These are phyloP conservation scores for Erigeron canadensis DNA, from an alignment of 129 eudicot species.

Conservation along the genomic window DNA sequence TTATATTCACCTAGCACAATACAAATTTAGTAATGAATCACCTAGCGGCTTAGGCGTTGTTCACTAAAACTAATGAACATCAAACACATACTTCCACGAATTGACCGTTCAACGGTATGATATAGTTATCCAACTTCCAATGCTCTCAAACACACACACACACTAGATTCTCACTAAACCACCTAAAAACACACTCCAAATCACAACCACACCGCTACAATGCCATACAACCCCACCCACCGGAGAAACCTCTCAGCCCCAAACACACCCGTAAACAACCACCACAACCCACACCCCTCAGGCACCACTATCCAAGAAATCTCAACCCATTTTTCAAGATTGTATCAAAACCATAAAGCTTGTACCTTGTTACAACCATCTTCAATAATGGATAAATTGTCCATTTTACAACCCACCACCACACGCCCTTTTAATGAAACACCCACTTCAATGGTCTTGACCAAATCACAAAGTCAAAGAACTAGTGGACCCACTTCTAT, in stretches of 20 bases:
- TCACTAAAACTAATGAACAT: background rate
- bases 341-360: slow-evolving; percentile 49
- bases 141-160: background rate
- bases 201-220: background rate
- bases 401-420: slow-evolving; percentile 10
- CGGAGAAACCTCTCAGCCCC: slow-evolving; percentile 46
- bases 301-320: slow-evolving; percentile 48
- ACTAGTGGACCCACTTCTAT: slow-evolving; percentile 32
- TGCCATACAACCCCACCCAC: slow-evolving; percentile 46
- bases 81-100: slow-evolving; percentile 11
- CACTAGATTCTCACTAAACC: background rate
- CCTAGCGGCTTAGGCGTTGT: too few species aligned
- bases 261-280: slow-evolving; percentile 18
- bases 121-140: background rate
- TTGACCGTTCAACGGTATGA: slow-evolving; percentile 18
- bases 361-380: slow-evolving; percentile 18
- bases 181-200: background rate
- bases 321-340: slow-evolving; percentile 63
- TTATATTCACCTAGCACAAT: too few species aligned
- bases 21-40: too few species aligned
- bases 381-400: background rate
- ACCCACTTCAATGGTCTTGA: slow-evolving; percentile 19
- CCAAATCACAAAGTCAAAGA: slow-evolving; percentile 42
- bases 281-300: slow-evolving; percentile 32
- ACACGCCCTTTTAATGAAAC: slow-evolving; percentile 20